These are phyloP conservation scores for Mucor lusitanicus DNA, from an alignment of 371 early-diverging fungal species.

Conservation along the genomic window DNA sequence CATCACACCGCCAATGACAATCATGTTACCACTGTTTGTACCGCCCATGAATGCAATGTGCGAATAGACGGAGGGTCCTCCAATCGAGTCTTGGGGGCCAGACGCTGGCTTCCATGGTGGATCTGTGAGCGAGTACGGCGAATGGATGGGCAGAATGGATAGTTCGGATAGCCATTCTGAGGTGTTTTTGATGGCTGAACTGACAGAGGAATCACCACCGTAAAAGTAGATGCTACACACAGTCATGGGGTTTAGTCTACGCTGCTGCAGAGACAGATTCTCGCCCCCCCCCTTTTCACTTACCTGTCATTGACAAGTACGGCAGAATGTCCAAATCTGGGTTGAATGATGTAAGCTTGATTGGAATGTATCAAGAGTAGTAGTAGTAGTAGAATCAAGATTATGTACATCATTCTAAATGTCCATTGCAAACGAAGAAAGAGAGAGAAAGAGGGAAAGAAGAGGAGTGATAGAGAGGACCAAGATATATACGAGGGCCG, in stretches of 20 bases:
- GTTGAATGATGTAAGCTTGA: conserved; percentile 13
- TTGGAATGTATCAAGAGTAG: conserved; percentile 1
- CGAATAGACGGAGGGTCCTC: conserved; percentile 43
- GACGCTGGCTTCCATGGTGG: conserved; percentile 46
- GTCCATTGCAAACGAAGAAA: background rate
- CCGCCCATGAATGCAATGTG: conserved; percentile 42
- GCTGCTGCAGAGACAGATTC: background rate
- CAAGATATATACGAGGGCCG: background rate
- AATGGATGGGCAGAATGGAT: conserved; percentile 36
- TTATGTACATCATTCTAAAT: background rate
- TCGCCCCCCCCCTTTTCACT: background rate
- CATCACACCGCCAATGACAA: conserved; percentile 42
- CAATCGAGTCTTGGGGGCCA: conserved; percentile 38
- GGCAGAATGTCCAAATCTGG: conserved; percentile 28
- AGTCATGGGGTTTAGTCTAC: background rate
- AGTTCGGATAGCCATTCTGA: conserved; percentile 42
- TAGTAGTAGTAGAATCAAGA: conserved; percentile 9
- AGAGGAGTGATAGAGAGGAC: background rate
- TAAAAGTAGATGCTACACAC: conserved; percentile 41
- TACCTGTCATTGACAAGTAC: conserved; percentile 26
- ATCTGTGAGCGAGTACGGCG: conserved; percentile 29
- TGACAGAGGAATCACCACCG: conserved; percentile 42
- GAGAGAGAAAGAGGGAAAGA: conserved; percentile 2
- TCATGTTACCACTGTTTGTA: conserved; percentile 31
- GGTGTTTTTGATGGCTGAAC: conserved; percentile 21